phyloP scores from a whole-genome alignment of 1,139 yeast genomes.

The Suzukiozyma palmioleophila region DNA sequence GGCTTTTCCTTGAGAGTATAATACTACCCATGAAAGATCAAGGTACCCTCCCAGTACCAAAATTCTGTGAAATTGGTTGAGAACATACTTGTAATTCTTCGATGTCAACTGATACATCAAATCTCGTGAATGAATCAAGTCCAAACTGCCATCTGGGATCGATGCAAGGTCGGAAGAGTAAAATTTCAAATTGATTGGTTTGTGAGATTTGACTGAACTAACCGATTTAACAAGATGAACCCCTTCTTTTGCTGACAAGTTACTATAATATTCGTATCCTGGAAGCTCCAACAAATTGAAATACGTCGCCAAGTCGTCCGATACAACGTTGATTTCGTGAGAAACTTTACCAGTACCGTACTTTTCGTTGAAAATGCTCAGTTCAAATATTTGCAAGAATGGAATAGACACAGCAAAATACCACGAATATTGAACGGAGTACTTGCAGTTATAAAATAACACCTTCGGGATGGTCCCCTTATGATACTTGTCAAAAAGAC shows the following conservation, averaged over 20 bases:
- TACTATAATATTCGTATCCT: slow-evolving; percentile 21
- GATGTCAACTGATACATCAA: slow-evolving; percentile 28
- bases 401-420: slow-evolving; percentile 34
- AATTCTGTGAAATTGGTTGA: slow-evolving; percentile 33
- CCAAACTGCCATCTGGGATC: slow-evolving; percentile 28
- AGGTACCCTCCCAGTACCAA: slow-evolving; percentile 33
- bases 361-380: slow-evolving; percentile 18
- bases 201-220: slow-evolving; percentile 14
- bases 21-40: slow-evolving; percentile 26
- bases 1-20: slow-evolving; percentile 1
- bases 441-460: slow-evolving; percentile 29
- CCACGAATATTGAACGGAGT: slow-evolving; percentile 38
- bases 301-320: slow-evolving; percentile 1
- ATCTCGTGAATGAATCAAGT: slow-evolving; percentile 36
- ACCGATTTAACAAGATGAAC: background rate
- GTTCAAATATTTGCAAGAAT: slow-evolving; percentile 33
- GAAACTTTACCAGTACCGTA: background rate
- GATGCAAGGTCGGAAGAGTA: slow-evolving; percentile 26
- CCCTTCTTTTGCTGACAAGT: slow-evolving; percentile 12
- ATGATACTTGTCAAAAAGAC: slow-evolving; percentile 20
- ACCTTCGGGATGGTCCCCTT: slow-evolving; percentile 20
- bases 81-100: slow-evolving; percentile 21
- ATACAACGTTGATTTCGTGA: background rate
- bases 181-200: slow-evolving; percentile 37
- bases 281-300: slow-evolving; percentile 17